These are phyloP conservation scores for Meyerozyma athensensis DNA, from an alignment of 1,139 yeast species.

Conservation along the genomic window DNA sequence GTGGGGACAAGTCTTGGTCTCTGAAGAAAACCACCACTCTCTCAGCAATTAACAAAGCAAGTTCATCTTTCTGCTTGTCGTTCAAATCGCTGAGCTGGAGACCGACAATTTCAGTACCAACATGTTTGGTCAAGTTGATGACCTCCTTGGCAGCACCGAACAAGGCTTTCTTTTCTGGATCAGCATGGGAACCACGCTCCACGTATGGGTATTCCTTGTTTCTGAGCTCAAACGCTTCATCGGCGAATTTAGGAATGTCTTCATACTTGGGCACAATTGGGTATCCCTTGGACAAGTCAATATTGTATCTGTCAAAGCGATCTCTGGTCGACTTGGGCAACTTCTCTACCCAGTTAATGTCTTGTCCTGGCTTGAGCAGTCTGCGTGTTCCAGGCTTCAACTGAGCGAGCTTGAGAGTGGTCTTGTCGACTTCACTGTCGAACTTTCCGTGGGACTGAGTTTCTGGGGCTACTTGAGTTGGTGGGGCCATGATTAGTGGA, in stretches of 20 bases:
- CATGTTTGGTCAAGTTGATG: conserved; percentile 39
- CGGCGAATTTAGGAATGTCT: conserved; percentile 45
- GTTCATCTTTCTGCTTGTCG: conserved; percentile 50
- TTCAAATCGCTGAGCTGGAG: conserved; percentile 45
- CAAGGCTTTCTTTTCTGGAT: conserved; percentile 49
- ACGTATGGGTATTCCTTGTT: conserved; percentile 34
- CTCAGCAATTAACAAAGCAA: conserved; percentile 48
- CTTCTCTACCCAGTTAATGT: conserved; percentile 13
- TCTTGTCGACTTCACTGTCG: conserved; percentile 8
- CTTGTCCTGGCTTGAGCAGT: conserved; percentile 6
- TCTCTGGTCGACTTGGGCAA: conserved; percentile 33
- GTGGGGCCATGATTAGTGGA: conserved; percentile 11
- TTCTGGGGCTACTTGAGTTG: conserved; percentile 6
- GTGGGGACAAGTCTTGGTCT: conserved; percentile 44
- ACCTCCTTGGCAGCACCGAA: conserved; percentile 51
- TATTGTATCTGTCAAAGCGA: conserved; percentile 31
- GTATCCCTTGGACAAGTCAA: conserved; percentile 41
- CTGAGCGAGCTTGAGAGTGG: conserved; percentile 10
- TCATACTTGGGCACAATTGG: conserved; percentile 28
- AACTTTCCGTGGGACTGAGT: conserved; percentile 5
- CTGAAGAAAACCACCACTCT: conserved; percentile 47
- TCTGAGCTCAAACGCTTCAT: conserved; percentile 46
- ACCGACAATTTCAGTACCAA: conserved; percentile 57
- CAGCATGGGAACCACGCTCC: conserved; percentile 47
- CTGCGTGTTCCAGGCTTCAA: conserved; percentile 10